Base-by-base conservation (phyloP, 75 land plant genomes). In the Ceratopteris richardii region DNA sequence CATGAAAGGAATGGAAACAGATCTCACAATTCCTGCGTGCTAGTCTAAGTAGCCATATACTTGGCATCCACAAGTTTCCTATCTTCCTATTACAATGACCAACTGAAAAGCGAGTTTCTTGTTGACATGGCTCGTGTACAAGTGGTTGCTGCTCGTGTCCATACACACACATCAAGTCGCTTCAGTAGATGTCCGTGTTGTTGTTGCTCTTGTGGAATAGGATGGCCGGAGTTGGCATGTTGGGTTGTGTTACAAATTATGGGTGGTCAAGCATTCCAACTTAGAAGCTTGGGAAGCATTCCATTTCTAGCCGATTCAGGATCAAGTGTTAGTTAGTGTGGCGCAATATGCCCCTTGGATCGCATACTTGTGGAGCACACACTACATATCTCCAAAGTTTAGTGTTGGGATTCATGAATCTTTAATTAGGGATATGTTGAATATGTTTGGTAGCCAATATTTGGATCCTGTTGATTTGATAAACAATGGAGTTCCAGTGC, bases 261-360 rank as follows among this genome's bases (percentile, higher is more conserved):
- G 84, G 88, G 88, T 91, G 97, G 97, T 65, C 80, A 27, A 66
- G 77, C 31, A 46, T 87, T 60, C 88, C 88, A 21, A 39, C 79
- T 25, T 72, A 28, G 63, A 84, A 37, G 61, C 78, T 7, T 55
- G 44, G 51, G 71, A 76, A 63, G 88, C 77, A 0, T 82, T 54
- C 58, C 23, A 63, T 16, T 60, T 72, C 41, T 77, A 72, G 47
- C 74, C 69, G 1, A 0, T 27, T 0, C 68, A 65, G 18, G 92
- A 91, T 36, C 76, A 70, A 18, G 56, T 83, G 66, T 23, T 77
- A 17, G 43, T 73, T 17, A 31, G 79, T 22, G 71, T 91, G 31
- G 73, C 86, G 9, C 92, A 91, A 51, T 62, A 91, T 58, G 37
- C 65, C 0, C 97, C 93, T 25, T 75, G 74, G 77, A 73, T 90